phyloP scores from a whole-genome alignment of 139 green algal genomes.

The Coelastrella sp. region DNA sequence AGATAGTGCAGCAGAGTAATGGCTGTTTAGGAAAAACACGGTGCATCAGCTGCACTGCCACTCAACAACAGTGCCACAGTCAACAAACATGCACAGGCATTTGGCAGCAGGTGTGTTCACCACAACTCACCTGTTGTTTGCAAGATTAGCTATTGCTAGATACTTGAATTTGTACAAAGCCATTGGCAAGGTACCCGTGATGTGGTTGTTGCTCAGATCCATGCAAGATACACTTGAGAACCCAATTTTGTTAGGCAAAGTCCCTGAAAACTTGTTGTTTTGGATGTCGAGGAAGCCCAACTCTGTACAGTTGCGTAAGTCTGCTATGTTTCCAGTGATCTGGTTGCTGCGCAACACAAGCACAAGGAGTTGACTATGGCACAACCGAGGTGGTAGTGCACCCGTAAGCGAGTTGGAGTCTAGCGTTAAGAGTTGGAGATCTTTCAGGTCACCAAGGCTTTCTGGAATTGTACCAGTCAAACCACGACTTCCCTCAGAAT shows the following conservation, averaged over 20 bases:
- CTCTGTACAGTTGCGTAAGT: not conserved
- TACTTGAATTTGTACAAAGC: constrained; percentile 1
- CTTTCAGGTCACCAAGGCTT: not conserved
- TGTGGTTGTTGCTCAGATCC: constrained; percentile 4
- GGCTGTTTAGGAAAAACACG: no score
- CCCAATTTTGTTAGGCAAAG: not conserved
- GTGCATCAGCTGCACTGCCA: not conserved
- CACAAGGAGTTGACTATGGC: not conserved
- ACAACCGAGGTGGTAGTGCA: not conserved
- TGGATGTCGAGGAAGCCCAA: constrained; percentile 36
- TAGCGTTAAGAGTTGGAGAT: constrained; percentile 31
- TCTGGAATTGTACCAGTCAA: constrained; percentile 18
- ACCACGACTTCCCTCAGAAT: not conserved
- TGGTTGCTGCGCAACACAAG: constrained; percentile 32
- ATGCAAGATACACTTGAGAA: not conserved
- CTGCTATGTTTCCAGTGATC: not conserved
- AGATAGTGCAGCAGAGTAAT: no score
- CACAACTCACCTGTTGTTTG: constrained; percentile 28
- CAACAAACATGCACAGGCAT: not conserved
- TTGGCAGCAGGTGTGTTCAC: not conserved
- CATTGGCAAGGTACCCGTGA: not conserved
- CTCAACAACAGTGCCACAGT: not conserved
- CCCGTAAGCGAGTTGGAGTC: constrained; percentile 31
- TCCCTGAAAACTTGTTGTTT: constrained; percentile 8
- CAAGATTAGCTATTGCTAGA: constrained; percentile 27